Evolutionary conservation across 352 stramenopile species (phyloP), one percentile per base, ranked within the genome.

Genomic region (Phytophthora colocasiae): DNA sequence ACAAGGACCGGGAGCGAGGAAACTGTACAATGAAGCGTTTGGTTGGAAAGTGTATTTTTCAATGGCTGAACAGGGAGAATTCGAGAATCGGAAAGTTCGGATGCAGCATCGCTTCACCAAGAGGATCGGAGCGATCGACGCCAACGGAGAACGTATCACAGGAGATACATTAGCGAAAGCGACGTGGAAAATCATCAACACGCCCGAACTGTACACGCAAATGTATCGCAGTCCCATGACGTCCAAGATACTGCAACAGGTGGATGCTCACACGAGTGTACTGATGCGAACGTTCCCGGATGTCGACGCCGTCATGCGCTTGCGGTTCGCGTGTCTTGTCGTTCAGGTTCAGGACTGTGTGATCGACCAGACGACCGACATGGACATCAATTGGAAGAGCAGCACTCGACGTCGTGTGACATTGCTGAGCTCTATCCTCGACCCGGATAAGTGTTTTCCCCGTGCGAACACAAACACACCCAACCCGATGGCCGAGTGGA

Each of bases 41-140:
- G 69, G 69, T 2, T 77, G 69, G 69, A 70, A 74, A 49, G 65
- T 77, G 3, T 60, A 54, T 31, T 77, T 74, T 24, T 71, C 69
- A 9, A 74, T 71, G 63, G 55, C 71, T n/a, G 39, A 63, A 26
- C 50, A 68, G 4, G 41, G 32, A 1, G 36, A 47, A 12, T 15
- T 49, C 11, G 45, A 53, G 1, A 26, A 6, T 26, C 29, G 43
- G 5, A 63, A 70, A 9, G 7, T 68, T 14, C 64, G 36, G 24
- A 72, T 78, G 66, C 73, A 81, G 36, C 73, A 81, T 29, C 69
- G 73, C 6, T 81, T 74, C 38, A 67, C 61, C 4, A 81, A 81
- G 63, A 41, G 49, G 32, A 81, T 78, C 46, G 67, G 56, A 22
- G 58, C 62, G 1, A 58, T 69, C 8, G 51, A 65, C 6, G 57